phyloP scores from a whole-genome alignment of 805 yeast genomes.

The Barnettozyma siamensis region DNA sequence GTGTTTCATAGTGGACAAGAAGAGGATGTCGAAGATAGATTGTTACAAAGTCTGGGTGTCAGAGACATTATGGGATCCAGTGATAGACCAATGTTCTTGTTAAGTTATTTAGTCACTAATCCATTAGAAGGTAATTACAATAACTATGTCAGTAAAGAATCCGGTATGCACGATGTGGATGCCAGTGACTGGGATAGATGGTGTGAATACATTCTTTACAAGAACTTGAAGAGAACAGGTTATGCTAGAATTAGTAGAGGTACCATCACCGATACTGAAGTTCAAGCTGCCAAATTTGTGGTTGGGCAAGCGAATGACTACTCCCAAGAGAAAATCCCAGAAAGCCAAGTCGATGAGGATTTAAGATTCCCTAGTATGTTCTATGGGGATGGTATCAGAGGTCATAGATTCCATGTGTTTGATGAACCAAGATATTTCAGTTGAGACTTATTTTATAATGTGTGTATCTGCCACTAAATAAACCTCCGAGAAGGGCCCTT shows the following conservation, averaged over 20 bases:
- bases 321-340: constrained; percentile 51
- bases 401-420: constrained; percentile 90
- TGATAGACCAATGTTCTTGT: constrained; percentile 75
- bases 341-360: constrained; percentile 50
- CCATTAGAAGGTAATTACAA: constrained; percentile 89
- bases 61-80: constrained; percentile 76
- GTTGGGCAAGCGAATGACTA: constrained; percentile 32
- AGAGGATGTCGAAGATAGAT: constrained; percentile 91
- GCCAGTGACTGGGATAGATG: constrained; percentile 94
- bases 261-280: constrained; percentile 93
- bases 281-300: constrained; percentile 87
- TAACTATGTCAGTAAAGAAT: constrained; percentile 76
- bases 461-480: too few species aligned
- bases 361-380: constrained; percentile 74
- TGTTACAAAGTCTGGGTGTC: constrained; percentile 74
- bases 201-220: constrained; percentile 95
- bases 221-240: constrained; percentile 79
- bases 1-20: constrained; percentile 99
- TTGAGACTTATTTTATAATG: too few species aligned
- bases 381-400: constrained; percentile 88
- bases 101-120: constrained; percentile 85
- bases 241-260: constrained; percentile 93
- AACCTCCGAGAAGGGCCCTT: too few species aligned
- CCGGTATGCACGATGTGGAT: constrained; percentile 92
- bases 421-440: constrained; percentile 61